Percentiles rank a stretch among this genome's conserved stretches.
Conservation (phyloP, 352 stramenopile genomes). For the Globisporangium paddicum region DNA sequence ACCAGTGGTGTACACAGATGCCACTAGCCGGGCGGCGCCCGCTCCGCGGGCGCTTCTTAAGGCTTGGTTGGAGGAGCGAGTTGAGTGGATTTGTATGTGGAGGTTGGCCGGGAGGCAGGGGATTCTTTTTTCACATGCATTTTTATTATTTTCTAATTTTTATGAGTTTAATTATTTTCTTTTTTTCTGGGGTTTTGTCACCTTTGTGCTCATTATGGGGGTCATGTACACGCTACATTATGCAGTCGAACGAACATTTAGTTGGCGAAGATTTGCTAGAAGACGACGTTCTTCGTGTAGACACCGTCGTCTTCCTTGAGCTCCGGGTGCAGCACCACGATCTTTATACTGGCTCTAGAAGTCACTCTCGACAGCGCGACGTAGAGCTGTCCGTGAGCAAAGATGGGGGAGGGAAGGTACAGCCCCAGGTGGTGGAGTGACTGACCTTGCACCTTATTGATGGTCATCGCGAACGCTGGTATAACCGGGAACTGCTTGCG, state of each 20-base stretch:
- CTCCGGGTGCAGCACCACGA: not conserved
- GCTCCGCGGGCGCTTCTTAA: no score
- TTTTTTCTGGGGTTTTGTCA: no score
- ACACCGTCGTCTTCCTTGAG: constrained; percentile 4
- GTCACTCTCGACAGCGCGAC: constrained; percentile 17
- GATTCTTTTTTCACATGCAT: no score
- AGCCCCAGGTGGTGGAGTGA: constrained; percentile 1
- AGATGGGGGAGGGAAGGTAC: no score
- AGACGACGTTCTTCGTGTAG: constrained; percentile 20
- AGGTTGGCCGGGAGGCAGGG: no score
- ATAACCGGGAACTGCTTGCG: constrained; percentile 23
- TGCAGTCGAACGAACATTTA: constrained; percentile 14
- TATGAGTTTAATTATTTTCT: no score
- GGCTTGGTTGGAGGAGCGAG: no score
- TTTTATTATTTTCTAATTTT: no score
- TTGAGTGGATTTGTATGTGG: no score
- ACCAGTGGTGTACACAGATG: no score
- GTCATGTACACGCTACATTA: constrained; percentile 29
- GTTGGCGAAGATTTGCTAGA: constrained; percentile 4
- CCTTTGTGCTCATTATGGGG: constrained; percentile 4
- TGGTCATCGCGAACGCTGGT: constrained; percentile 27
- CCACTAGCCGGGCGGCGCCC: no score
- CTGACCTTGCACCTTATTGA: constrained; percentile 34
- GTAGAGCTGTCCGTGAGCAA: not conserved
- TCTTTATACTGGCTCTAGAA: constrained; percentile 11